These are phyloP conservation scores for Nowakowskiella sp. DNA, from an alignment of 192 early-diverging fungal species.

Conservation along the genomic window DNA sequence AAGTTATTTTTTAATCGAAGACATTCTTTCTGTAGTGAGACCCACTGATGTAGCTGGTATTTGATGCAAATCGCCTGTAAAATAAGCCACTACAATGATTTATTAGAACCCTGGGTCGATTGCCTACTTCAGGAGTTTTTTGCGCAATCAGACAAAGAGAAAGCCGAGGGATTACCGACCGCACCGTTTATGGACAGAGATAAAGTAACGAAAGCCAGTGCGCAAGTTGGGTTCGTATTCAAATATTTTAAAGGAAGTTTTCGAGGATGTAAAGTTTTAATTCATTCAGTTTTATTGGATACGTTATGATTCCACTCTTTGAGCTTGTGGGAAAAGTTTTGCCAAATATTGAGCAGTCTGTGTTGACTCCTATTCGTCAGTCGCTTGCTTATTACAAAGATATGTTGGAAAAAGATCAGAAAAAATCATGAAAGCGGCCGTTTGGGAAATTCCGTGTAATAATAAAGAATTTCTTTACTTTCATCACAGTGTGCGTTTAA, in stretches of 20 bases:
- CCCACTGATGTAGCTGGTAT: conserved; percentile 25
- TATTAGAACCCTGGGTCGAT: conserved; percentile 40
- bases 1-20: background rate
- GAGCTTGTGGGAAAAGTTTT: conserved; percentile 33
- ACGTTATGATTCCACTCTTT: conserved; percentile 48
- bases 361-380: conserved; percentile 34
- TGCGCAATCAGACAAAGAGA: conserved; percentile 40
- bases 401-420: conserved; percentile 20
- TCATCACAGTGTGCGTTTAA: too few relatives aligned
- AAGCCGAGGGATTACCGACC: conserved; percentile 36
- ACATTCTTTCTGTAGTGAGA: conserved; percentile 9
- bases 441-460: too few relatives aligned
- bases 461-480: too few relatives aligned
- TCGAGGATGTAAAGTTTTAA: background rate
- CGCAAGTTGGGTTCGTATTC: conserved; percentile 26
- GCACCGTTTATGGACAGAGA: conserved; percentile 47
- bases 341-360: conserved; percentile 32
- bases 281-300: conserved; percentile 34
- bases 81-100: background rate
- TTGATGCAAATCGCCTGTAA: background rate
- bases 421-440: too few relatives aligned
- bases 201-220: conserved; percentile 44
- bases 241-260: background rate
- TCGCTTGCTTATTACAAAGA: conserved; percentile 40
- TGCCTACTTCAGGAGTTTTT: conserved; percentile 46